phyloP scores from a whole-genome alignment of 106 monocot species.

The Ottelia alismoides region DNA sequence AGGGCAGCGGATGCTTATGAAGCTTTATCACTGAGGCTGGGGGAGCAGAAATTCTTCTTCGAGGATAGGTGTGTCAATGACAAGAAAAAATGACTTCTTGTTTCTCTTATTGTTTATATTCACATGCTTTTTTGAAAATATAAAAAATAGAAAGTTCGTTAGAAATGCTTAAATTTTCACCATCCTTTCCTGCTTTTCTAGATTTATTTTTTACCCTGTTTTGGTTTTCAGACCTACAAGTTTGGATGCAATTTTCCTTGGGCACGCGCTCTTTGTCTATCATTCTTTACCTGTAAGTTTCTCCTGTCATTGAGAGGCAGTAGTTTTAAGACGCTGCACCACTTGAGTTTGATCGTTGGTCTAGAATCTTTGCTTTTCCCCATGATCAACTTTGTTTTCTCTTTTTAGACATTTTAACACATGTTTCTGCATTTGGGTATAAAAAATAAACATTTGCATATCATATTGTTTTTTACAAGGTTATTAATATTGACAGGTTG shows the following conservation, averaged over 20 bases:
- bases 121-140: no score
- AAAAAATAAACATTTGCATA: no score
- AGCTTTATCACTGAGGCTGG: constrained; percentile 64
- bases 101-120: no score
- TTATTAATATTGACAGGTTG: no score
- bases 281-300: constrained; percentile 65
- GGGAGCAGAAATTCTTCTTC: constrained; percentile 69
- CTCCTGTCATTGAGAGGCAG: not conserved
- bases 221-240: constrained; percentile 66
- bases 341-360: no score
- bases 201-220: not conserved
- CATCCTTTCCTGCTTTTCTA: not conserved
- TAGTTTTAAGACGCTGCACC: no score
- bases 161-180: not conserved
- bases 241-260: constrained; percentile 91
- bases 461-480: no score
- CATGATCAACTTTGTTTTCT: no score
- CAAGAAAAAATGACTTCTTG: no score
- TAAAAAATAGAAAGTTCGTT: not conserved
- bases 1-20: constrained; percentile 62
- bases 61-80: constrained; percentile 64
- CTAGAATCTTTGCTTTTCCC: no score
- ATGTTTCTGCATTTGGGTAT: no score
- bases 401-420: no score
- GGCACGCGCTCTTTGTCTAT: constrained; percentile 86